These are phyloP conservation scores for Ogataea hybrid DNA, from an alignment of 1,139 yeast genomes.

Conservation along the genomic window DNA sequence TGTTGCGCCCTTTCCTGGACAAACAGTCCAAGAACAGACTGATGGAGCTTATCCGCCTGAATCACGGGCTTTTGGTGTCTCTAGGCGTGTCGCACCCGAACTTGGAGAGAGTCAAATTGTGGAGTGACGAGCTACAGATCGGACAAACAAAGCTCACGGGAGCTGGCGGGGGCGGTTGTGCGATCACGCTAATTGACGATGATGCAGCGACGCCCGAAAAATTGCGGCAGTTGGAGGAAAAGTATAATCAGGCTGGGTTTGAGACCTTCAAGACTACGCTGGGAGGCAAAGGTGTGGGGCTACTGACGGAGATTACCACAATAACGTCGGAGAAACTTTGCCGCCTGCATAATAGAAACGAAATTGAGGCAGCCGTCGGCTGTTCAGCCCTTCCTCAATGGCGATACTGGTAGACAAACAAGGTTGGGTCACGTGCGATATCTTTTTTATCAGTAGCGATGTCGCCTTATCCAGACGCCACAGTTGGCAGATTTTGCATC, in stretches of 20 bases:
- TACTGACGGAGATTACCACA: constrained; percentile 32
- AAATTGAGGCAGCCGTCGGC: constrained; percentile 48
- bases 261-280: constrained; percentile 79
- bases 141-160: constrained; percentile 97
- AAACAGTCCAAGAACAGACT: constrained; percentile 45
- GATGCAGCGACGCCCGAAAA: constrained; percentile 39
- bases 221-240: constrained; percentile 30
- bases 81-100: constrained; percentile 93
- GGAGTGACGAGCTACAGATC: constrained; percentile 57
- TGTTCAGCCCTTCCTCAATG: constrained; percentile 44
- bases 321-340: constrained; percentile 39
- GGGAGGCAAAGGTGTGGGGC: constrained; percentile 89
- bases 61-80: constrained; percentile 84
- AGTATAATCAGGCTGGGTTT: constrained; percentile 49
- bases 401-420: constrained; percentile 53
- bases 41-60: constrained; percentile 69
- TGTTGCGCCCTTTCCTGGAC: constrained; percentile 52
- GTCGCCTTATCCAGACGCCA: constrained; percentile 2
- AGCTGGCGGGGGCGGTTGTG: constrained; percentile 99
- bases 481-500: constrained; percentile 7
- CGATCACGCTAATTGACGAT: constrained; percentile 74
- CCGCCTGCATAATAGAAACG: constrained; percentile 39
- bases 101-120: constrained; percentile 66
- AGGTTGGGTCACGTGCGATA: background rate
- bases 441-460: background rate